Base-by-base conservation (phyloP, 192 early-diverging fungal species). In the Chytriomyces hyalinus region DNA sequence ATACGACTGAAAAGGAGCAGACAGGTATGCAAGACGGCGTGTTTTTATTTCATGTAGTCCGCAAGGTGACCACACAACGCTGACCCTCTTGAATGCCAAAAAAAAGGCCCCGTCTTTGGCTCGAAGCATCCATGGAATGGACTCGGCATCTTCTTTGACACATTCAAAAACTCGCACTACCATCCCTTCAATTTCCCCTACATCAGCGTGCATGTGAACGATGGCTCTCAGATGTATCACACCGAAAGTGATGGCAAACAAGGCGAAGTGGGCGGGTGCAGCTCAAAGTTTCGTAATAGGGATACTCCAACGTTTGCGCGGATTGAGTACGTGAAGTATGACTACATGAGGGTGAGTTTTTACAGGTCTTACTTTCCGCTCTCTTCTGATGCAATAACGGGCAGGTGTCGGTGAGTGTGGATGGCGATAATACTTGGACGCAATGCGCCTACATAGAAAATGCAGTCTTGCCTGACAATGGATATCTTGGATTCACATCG, bases 111-210 rank as follows among this genome's bases (percentile, higher is more conserved):
- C 36, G 95, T 97, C 60, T 96, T 97, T 90, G 97, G 97, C 20
- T 92, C 86, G 78, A 78, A 84, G 26, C 94, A 97, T 78, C 81
- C 91, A 59, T 97, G 96, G 79, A 87, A 88, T 43, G 97, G 97
- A 0, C 83, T 99, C 44, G 97, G 95, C 26, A 84, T 99, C 73
- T 93, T 98, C 77, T 97, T 99, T 79, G 97, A 98, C 85, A 97
- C 96, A 9, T 98, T 96, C 79, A 88, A 93, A 61, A 97, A 98
- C 80, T 81, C 89, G 70, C 87, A 89, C 71, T 85, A 75, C 36
- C 69, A 49, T 28, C 11, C 46, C 26, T n/a, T 15, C n/a, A 74
- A 88, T 4, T 95, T 95, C 80, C 97, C 97, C 5, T 93, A 90
- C 77, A 90, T 98, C 26, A 93, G 91, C 88, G 93, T 92, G 22